Conservation (phyloP, 495 filamentous ascomycete genomes). For the Talaromyces adpressus region DNA sequence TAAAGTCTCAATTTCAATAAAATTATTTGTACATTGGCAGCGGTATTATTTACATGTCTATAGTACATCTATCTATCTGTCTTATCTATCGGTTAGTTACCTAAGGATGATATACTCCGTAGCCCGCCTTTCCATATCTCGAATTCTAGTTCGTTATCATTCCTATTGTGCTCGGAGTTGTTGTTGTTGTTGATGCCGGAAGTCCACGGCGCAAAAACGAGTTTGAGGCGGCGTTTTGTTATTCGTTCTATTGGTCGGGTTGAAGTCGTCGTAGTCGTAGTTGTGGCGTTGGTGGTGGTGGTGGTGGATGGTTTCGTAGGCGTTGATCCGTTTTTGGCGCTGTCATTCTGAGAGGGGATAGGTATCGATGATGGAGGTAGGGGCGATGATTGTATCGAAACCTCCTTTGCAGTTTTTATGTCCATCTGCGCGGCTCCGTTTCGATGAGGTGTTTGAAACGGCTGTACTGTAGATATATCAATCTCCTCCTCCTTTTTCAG, state of each 20-base stretch:
- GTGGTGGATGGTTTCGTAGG: not conserved
- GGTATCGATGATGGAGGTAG: not conserved
- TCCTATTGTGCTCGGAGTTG: not conserved
- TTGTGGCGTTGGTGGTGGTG: not conserved
- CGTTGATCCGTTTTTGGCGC: not conserved
- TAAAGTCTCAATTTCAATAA: too few relatives aligned
- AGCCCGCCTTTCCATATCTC: slow-evolving; percentile 46
- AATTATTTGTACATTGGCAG: not conserved
- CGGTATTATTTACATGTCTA: not conserved
- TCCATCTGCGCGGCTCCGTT: not conserved
- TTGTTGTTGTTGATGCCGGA: slow-evolving; percentile 13
- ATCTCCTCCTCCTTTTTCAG: slow-evolving; percentile 37
- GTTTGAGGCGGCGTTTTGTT: slow-evolving; percentile 58
- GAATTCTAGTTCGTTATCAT: slow-evolving; percentile 35
- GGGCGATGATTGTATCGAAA: not conserved
- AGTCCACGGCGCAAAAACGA: slow-evolving; percentile 73
- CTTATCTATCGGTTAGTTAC: not conserved
- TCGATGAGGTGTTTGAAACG: not conserved
- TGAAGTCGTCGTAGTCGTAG: too few relatives aligned
- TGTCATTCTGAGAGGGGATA: not conserved
- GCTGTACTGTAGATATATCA: not conserved
- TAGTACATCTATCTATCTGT: not conserved
- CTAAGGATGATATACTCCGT: slow-evolving; percentile 12
- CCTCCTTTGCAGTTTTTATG: not conserved
- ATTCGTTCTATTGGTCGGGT: slow-evolving; percentile 15